Conservation (phyloP, 139 green algal genomes). For the Chloropicon primus region DNA sequence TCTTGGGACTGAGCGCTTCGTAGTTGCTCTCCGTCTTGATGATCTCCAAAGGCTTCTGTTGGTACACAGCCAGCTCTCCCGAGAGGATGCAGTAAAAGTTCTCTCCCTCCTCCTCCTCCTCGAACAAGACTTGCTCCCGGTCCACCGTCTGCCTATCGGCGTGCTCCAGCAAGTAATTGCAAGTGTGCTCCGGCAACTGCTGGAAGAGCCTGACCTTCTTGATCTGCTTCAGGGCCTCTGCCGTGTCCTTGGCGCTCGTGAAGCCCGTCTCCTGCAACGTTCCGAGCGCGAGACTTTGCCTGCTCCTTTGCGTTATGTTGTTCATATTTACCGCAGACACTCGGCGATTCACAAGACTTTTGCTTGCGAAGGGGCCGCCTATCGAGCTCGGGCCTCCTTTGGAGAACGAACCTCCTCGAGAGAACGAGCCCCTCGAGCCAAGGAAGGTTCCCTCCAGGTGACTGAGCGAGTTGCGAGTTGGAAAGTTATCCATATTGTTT, state of each 20-base stretch:
- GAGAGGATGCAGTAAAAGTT: neutral
- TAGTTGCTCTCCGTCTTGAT: neutral
- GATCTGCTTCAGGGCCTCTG: neutral
- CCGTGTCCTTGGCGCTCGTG: neutral
- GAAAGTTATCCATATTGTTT: neutral
- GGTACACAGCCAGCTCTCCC: neutral
- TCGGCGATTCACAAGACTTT: neutral
- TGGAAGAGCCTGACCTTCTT: neutral
- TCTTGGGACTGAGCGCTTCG: neutral
- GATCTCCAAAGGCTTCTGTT: neutral
- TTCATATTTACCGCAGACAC: neutral
- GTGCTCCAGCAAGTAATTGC: neutral
- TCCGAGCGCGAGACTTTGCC: neutral
- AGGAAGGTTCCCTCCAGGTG: neutral
- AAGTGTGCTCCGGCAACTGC: neutral
- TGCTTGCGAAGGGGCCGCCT: neutral
- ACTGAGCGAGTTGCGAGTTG: neutral
- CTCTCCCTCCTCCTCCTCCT: neutral
- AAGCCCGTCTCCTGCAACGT: neutral
- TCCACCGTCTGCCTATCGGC: neutral
- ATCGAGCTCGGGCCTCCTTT: too few species aligned
- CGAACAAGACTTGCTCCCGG: neutral
- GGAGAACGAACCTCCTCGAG: neutral
- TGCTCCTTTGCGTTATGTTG: neutral
- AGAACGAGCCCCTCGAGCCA: neutral